Base-by-base conservation (phyloP, 2,329 filamentous ascomycete species). In the Alternaria arbusti region DNA sequence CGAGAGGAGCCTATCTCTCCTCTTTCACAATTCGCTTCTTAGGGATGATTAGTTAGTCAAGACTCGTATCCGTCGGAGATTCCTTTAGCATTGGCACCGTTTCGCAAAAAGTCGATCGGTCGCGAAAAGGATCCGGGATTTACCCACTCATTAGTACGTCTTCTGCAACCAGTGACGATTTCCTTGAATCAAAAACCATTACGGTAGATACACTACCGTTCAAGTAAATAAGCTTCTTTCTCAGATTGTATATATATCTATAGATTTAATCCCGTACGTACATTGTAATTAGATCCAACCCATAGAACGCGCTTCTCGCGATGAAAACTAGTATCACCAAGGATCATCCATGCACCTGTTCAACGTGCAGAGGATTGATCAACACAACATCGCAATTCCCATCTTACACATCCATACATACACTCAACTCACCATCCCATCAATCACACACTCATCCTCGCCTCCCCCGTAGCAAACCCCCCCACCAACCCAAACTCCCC, bases 41-140 rank as follows among this genome's bases (percentile, higher is more conserved):
- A 77, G 75, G 77, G 77, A 78, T 77, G 71, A 76, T 71, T 78
- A 79, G 76, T 70, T 77, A 77, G 75, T 79, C 78, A 78, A 78
- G 78, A 78, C 78, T 79, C 78, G 78, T 79, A 79, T 79, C 78
- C 75, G 73, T 74, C 74, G 66, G 76, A 63, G 71, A 71, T 73
- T 17, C 23, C 67, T 68, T 54, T 5, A 36, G 63, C 59, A 62
- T 43, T 65, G 66, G 47, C 32, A 40, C 51, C 50, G 62, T 58
- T 65, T 65, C 36, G 52, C 46, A 55, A 44, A 52, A 51, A 49
- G 55, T 57, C 55, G 65, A 54, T 62, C 54, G 62, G 64, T 62
- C 57, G 28, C 47, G 59, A 44, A 54, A 65, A 65, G 58, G 67
- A 70, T 73, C 69, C 75, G 72, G 75, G 77, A 78, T 79, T 79